Evolutionary conservation across 345 rosid genomes (phyloP), one percentile per base, ranked within the genome.

Genomic region (Murraya koenigii): DNA sequence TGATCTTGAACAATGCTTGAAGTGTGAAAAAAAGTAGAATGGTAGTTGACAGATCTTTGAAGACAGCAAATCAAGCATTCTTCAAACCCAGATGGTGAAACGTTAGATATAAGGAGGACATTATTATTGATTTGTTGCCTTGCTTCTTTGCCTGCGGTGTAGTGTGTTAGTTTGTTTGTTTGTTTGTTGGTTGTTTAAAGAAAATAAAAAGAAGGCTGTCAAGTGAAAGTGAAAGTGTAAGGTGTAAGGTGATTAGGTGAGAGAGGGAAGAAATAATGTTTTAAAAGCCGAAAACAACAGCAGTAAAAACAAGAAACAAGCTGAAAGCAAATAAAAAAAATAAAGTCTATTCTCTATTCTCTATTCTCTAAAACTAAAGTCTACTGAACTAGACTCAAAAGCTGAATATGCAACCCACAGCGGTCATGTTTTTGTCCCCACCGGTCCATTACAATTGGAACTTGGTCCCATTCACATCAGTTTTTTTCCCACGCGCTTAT

Each of bases 1-100:
- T 8, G 35, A 68, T 49, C 25, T 19, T 5, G 39, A 17, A 65
- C 32, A 76, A 71, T 56, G 67, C 71, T 75, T 26, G 25, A 79
- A 41, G 52, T 66, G 78, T 13, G 52, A 25, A 33, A 55, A 65
- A 66, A 17, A 11, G 67, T 4, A 55, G 75, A 44, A 28, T 44
- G 32, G n/a, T 0, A 7, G 8, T 61, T 33, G 41, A 32, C 41
- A 64, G 44, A 64, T 64, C 68, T 64, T 19, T 64, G 70, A 28
- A 52, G 58, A 68, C 41, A 19, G 58, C 60, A 76, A 58, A 71
- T 75, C 69, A 49, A 33, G 73, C 80, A 76, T 80, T 76, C 61
- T 65, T 76, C 75, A 71, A 38, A 36, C 52, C 63, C 56, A 61
- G 52, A 54, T 32, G 60, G 44, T 41, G 60, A 41, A 73, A 79